Evolutionary conservation across 768 basidiomycete genomes (phyloP).

Genomic region (Collybiopsis confluens): DNA sequence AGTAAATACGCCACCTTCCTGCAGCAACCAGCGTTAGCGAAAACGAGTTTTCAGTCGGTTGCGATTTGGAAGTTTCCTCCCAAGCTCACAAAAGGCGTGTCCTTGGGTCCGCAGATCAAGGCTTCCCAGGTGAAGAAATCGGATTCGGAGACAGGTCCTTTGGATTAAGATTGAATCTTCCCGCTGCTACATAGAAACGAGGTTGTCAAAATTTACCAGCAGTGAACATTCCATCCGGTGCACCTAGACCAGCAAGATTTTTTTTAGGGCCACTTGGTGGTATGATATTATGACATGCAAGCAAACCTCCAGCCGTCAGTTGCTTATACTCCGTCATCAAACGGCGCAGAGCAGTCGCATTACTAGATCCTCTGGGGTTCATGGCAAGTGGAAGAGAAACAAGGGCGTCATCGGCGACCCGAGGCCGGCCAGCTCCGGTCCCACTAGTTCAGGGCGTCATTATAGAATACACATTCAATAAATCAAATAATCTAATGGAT

Average conservation of each 20-base stretch:
- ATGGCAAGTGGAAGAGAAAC: constrained; percentile 23
- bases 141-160: constrained; percentile 85
- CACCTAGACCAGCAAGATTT: constrained; percentile 39
- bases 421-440: no score
- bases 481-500: constrained; percentile 2
- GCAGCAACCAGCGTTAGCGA: no score
- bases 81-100: constrained; percentile 82
- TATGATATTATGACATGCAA: neutral
- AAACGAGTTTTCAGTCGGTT: no score
- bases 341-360: constrained; percentile 72
- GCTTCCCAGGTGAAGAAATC: constrained; percentile 98
- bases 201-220: constrained; percentile 47
- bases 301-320: constrained; percentile 69
- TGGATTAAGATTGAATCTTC: constrained; percentile 1
- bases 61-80: no score
- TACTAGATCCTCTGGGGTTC: constrained; percentile 51
- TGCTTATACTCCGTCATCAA: constrained; percentile 94
- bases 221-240: constrained; percentile 95
- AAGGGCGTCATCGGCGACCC: no score
- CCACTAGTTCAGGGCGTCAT: neutral
- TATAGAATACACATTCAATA: neutral
- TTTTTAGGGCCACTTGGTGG: constrained; percentile 4
- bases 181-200: neutral
- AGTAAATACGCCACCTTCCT: constrained; percentile 95
- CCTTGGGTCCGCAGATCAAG: constrained; percentile 88